A percentile compares a stretch with the other conserved stretches of the same genome.
These are phyloP conservation scores for Mycothermus thermophilus DNA, from an alignment of 495 filamentous ascomycete species.

Conservation along the genomic window DNA sequence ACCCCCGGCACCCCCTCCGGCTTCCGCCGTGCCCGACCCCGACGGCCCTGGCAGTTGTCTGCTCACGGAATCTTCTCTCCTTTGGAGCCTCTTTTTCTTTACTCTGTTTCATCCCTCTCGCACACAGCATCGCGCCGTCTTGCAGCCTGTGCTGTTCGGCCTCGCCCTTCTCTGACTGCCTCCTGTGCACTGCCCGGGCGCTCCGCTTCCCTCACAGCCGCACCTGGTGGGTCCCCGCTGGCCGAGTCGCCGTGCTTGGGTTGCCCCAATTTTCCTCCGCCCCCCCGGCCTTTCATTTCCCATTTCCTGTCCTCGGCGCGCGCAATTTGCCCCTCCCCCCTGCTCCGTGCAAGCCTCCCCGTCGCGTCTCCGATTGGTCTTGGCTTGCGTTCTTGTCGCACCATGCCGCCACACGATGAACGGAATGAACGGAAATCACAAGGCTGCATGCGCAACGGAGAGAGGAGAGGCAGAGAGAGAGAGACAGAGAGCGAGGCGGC, in stretches of 20 bases:
- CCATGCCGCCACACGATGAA: slow-evolving; percentile 8
- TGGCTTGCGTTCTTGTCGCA: too few relatives aligned
- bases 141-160: too few relatives aligned
- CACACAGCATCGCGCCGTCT: too few relatives aligned
- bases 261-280: slow-evolving; percentile 23
- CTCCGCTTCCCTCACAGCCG: slow-evolving; percentile 5
- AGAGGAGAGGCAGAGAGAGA: too few relatives aligned
- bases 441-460: too few relatives aligned
- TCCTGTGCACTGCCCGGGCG: not conserved
- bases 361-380: slow-evolving; percentile 15
- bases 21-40: slow-evolving; percentile 4
- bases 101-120: slow-evolving; percentile 1
- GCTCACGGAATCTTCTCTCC: not conserved
- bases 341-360: slow-evolving; percentile 20
- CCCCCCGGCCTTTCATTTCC: slow-evolving; percentile 21
- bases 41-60: too few relatives aligned
- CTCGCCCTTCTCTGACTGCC: not conserved
- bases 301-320: slow-evolving; percentile 16
- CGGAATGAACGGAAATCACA: too few relatives aligned
- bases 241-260: too few relatives aligned
- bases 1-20: not conserved
- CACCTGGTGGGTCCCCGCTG: too few relatives aligned
- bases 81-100: slow-evolving; percentile 3
- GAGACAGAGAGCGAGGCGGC: too few relatives aligned
- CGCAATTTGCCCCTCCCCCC: slow-evolving; percentile 12